Conservation (phyloP, 2,329 filamentous ascomycete species). For the Cladosporium cucumerinum region DNA sequence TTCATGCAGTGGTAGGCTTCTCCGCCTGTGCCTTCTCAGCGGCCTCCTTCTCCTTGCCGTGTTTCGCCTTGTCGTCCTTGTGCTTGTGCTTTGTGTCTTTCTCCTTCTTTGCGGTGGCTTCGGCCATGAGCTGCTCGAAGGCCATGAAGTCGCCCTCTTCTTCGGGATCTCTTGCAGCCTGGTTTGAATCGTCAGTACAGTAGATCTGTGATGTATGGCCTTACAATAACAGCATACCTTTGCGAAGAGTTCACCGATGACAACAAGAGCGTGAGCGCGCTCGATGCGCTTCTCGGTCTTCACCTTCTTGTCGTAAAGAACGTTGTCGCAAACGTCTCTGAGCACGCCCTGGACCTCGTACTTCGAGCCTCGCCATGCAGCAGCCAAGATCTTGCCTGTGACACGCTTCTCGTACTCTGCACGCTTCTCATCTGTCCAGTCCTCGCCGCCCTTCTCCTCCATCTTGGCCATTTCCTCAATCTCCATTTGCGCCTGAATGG, state of each 20-base stretch:
- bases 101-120: conserved; percentile 93
- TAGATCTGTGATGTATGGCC: neutral
- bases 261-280: conserved; percentile 81
- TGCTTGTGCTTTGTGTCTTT: conserved; percentile 71
- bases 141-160: conserved; percentile 99
- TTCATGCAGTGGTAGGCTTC: conserved; percentile 12
- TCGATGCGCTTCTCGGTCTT: conserved; percentile 81
- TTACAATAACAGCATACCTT: conserved; percentile 58
- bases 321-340: conserved; percentile 86
- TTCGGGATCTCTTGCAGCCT: conserved; percentile 86
- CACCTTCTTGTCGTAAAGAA: conserved; percentile 76
- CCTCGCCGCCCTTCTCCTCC: conserved; percentile 90
- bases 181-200: conserved; percentile 19
- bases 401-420: conserved; percentile 92
- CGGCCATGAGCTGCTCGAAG: conserved; percentile 95
- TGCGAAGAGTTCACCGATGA: conserved; percentile 84
- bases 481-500: conserved; percentile 94
- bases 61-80: conserved; percentile 49
- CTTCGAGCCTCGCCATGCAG: conserved; percentile 92
- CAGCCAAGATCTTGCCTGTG: conserved; percentile 95
- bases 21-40: conserved; percentile 11
- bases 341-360: conserved; percentile 97
- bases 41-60: conserved; percentile 46
- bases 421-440: conserved; percentile 98
- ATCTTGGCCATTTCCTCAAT: conserved; percentile 99